Conservation (phyloP, 495 filamentous ascomycete genomes). For the Glutinoglossum americanum region DNA sequence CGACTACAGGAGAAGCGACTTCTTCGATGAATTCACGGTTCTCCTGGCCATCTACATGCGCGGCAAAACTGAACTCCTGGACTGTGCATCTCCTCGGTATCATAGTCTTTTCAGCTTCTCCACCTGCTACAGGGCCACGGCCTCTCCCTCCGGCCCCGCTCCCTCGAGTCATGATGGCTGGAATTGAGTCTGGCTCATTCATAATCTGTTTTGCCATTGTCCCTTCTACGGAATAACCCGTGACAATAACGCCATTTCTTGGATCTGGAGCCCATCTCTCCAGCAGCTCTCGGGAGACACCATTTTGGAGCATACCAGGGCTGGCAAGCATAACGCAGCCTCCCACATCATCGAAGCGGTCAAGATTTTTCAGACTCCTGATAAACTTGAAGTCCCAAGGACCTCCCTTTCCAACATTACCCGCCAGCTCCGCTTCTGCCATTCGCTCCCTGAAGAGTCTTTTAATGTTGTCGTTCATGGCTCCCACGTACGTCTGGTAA, state of each 20-base stretch:
- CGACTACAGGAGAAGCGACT: slow-evolving; percentile 72
- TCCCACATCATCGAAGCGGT: slow-evolving; percentile 89
- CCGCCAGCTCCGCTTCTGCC: slow-evolving; percentile 61
- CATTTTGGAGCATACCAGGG: slow-evolving; percentile 94
- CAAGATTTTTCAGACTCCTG: slow-evolving; percentile 70
- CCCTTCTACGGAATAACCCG: slow-evolving; percentile 92
- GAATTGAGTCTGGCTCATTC: slow-evolving; percentile 81
- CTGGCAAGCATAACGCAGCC: slow-evolving; percentile 92
- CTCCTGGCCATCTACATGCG: slow-evolving; percentile 90
- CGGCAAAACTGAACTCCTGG: slow-evolving; percentile 83
- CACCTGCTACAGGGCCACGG: slow-evolving; percentile 20
- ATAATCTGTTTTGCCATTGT: slow-evolving; percentile 94
- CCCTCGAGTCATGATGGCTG: slow-evolving; percentile 62
- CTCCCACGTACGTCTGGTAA: slow-evolving; percentile 89
- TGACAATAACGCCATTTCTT: slow-evolving; percentile 90
- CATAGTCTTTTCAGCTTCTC: slow-evolving; percentile 61
- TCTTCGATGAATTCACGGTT: slow-evolving; percentile 92
- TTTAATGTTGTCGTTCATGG: slow-evolving; percentile 99
- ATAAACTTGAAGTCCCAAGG: slow-evolving; percentile 95
- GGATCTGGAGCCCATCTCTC: slow-evolving; percentile 91
- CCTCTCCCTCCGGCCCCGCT: slow-evolving; percentile 32
- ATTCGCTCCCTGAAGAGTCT: slow-evolving; percentile 65
- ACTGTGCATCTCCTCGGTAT: slow-evolving; percentile 81
- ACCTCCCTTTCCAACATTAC: slow-evolving; percentile 46
- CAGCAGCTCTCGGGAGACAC: slow-evolving; percentile 74